Evolutionary conservation across 2,329 filamentous ascomycete genomes (phyloP).

Genomic region (Alternaria hordeiaustralica): DNA sequence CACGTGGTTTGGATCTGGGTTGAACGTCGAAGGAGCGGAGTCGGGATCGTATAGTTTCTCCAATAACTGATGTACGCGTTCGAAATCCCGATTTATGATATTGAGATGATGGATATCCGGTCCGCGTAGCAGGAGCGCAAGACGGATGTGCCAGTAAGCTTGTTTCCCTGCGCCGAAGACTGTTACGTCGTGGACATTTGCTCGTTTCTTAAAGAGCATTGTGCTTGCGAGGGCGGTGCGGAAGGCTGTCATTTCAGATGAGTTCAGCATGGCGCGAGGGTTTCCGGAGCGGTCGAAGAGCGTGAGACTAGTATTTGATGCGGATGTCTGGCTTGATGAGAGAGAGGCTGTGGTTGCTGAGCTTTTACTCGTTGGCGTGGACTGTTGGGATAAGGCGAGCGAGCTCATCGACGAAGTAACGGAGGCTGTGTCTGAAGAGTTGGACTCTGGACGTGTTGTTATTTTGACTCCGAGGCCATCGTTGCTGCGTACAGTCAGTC

Average conservation of each 20-base stretch:
- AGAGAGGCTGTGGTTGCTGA: slow-evolving; percentile 27
- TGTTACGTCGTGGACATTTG: slow-evolving; percentile 74
- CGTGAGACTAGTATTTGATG: slow-evolving; percentile 61
- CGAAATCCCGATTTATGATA: slow-evolving; percentile 79
- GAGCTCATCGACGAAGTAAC: slow-evolving; percentile 44
- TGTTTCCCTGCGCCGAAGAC: slow-evolving; percentile 90
- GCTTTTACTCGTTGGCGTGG: slow-evolving; percentile 28
- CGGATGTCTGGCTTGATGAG: slow-evolving; percentile 14
- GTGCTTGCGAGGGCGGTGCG: slow-evolving; percentile 70
- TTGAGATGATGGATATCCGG: slow-evolving; percentile 78
- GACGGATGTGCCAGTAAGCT: slow-evolving; percentile 91
- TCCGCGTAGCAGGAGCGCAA: slow-evolving; percentile 76
- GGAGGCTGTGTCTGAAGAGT: slow-evolving; percentile 30
- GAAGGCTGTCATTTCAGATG: slow-evolving; percentile 72
- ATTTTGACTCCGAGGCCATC: slow-evolving; percentile 70
- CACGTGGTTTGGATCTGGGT: slow-evolving; percentile 11
- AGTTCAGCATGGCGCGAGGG: slow-evolving; percentile 69
- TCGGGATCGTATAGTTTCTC: slow-evolving; percentile 61
- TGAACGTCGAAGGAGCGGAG: slow-evolving; percentile 34
- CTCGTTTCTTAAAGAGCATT: slow-evolving; percentile 67
- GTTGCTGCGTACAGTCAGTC: slow-evolving; percentile 48
- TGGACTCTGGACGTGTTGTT: slow-evolving; percentile 58
- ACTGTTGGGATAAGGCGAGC: slow-evolving; percentile 31
- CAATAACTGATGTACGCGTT: slow-evolving; percentile 61
- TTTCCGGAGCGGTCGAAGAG: slow-evolving; percentile 64